Percentiles rank a stretch among this genome's conserved stretches.
Conservation (phyloP, 495 filamentous ascomycete species). For the Astrothelium subdiscretum region DNA sequence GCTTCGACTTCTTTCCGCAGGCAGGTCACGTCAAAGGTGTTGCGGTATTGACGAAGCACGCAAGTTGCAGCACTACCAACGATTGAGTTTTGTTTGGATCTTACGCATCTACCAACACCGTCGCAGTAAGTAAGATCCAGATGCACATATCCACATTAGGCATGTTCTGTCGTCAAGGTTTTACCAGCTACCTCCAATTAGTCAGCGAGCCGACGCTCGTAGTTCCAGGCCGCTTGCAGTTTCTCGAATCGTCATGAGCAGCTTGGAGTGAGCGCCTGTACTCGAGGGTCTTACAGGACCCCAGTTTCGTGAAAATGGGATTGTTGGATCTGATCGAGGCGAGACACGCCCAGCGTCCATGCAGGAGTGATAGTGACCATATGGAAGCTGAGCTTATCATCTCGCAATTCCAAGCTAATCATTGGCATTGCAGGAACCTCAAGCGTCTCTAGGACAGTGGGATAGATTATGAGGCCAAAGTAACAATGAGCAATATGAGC, state of each 20-base stretch:
- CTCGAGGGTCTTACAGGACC: background rate
- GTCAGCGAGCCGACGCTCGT: background rate
- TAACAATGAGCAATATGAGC: background rate
- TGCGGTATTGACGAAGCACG: constrained; percentile 52
- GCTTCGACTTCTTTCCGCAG: constrained; percentile 98
- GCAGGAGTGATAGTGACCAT: background rate
- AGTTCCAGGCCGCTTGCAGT: background rate
- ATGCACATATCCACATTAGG: no score
- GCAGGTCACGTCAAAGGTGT: constrained; percentile 95
- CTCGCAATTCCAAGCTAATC: background rate
- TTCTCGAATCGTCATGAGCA: background rate
- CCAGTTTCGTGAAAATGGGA: background rate
- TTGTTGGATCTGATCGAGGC: background rate
- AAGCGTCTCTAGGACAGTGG: background rate
- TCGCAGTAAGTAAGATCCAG: no score
- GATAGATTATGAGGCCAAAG: background rate
- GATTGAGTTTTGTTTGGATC: no score
- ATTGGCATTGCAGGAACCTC: background rate
- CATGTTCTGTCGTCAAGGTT: no score
- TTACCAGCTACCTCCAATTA: no score
- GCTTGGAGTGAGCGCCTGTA: background rate
- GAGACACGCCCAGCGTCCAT: background rate
- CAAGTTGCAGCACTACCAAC: no score
- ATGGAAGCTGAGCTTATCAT: background rate
- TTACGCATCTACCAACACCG: no score